Conservation (phyloP, 768 basidiomycete species). For the Phylloporus sp. region DNA sequence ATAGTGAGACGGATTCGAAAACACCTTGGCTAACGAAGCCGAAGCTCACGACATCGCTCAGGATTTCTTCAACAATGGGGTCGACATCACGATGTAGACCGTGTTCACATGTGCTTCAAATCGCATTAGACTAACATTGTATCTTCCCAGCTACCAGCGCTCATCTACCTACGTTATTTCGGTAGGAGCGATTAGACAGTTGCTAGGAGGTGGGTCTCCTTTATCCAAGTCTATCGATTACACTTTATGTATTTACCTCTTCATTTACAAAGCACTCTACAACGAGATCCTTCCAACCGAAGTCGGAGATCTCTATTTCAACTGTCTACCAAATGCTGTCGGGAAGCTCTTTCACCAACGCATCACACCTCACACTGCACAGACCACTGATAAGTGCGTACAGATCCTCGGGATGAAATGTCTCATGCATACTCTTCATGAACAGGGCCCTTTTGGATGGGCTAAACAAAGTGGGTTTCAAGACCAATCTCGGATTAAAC, state of each 20-base stretch:
- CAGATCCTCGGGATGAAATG: no score
- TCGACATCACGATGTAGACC: conserved; percentile 29
- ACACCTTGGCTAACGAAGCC: conserved; percentile 5
- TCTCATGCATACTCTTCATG: neutral
- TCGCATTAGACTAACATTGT: neutral
- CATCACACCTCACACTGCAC: conserved; percentile 8
- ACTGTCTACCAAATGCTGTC: conserved; percentile 15
- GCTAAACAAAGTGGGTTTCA: conserved; percentile 37
- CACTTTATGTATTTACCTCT: neutral
- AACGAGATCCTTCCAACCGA: conserved; percentile 23
- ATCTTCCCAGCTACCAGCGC: conserved; percentile 19
- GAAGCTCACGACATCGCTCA: conserved; percentile 37
- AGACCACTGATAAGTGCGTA: conserved; percentile 27
- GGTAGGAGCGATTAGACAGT: neutral
- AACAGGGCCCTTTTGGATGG: conserved; percentile 36
- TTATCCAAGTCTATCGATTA: neutral
- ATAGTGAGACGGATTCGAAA: neutral
- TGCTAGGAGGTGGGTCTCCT: conserved; percentile 9
- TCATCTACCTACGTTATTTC: conserved; percentile 25
- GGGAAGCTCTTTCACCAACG: conserved; percentile 21
- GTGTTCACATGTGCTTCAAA: neutral
- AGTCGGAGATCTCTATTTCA: conserved; percentile 15
- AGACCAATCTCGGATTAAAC: conserved; percentile 33
- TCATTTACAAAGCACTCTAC: conserved; percentile 7
- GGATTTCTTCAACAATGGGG: conserved; percentile 30